Conservation (phyloP, 495 filamentous ascomycete species). For the Terfezia claveryi region DNA sequence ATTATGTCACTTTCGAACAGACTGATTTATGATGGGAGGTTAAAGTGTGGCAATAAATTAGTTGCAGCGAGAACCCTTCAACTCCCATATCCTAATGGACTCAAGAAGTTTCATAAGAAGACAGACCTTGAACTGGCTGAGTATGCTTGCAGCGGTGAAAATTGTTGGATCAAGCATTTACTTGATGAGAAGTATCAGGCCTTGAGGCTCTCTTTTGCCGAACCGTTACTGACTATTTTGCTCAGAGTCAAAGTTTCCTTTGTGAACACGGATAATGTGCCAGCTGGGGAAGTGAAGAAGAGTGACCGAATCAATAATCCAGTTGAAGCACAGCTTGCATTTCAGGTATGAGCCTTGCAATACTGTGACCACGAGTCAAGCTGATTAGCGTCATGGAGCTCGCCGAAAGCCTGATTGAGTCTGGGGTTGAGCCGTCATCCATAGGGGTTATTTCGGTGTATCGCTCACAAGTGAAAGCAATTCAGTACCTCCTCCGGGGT, state of each 20-base stretch:
- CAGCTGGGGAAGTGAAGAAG: conserved; percentile 43
- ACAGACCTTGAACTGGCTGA: not conserved
- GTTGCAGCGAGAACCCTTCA: conserved; percentile 43
- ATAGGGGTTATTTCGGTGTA: conserved; percentile 99
- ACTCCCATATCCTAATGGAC: conserved; percentile 37
- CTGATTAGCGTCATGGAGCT: conserved; percentile 21
- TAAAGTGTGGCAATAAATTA: conserved; percentile 67
- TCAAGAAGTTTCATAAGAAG: conserved; percentile 19
- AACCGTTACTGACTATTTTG: not conserved
- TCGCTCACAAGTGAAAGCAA: conserved; percentile 51
- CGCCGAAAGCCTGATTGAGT: conserved; percentile 50
- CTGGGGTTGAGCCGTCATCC: conserved; percentile 48
- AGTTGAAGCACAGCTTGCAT: conserved; percentile 45
- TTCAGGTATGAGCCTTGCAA: conserved; percentile 2
- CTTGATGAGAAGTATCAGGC: conserved; percentile 24
- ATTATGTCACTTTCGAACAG: conserved; percentile 86
- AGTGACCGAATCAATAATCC: conserved; percentile 75
- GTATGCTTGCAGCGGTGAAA: conserved; percentile 9
- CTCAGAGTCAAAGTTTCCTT: conserved; percentile 42
- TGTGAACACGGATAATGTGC: conserved; percentile 64
- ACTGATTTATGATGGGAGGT: conserved; percentile 69
- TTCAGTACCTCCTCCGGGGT: conserved; percentile 29
- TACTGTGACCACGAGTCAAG: not conserved
- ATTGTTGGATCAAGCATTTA: conserved; percentile 71
- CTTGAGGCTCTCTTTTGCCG: not conserved